phyloP scores from a whole-genome alignment of 2,329 filamentous ascomycete genomes.

The Penicillium sp. region DNA sequence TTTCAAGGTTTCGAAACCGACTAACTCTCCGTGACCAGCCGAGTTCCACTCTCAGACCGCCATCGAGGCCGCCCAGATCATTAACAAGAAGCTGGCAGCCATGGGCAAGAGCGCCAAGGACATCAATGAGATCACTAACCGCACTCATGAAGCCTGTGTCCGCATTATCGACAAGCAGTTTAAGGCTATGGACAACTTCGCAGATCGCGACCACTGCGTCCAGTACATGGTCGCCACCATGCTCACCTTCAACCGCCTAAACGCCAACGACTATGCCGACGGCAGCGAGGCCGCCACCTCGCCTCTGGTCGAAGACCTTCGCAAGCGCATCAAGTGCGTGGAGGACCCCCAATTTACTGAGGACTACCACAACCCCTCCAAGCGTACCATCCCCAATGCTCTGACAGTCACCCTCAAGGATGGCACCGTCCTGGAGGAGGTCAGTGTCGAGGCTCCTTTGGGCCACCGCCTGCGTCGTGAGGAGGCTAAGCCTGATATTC shows the following conservation, averaged over 20 bases:
- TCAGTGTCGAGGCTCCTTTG: conserved; percentile 87
- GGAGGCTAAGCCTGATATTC: conserved; percentile 95
- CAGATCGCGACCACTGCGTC: conserved; percentile 98
- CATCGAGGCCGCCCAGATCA: conserved; percentile 86
- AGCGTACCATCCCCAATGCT: conserved; percentile 96
- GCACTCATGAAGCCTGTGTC: conserved; percentile 96
- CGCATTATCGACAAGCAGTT: conserved; percentile 99
- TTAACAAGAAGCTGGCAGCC: conserved; percentile 75
- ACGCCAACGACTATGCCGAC: conserved; percentile 90
- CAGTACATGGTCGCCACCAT: conserved; percentile 95
- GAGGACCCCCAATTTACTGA: conserved; percentile 91
- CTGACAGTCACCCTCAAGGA: conserved; percentile 93
- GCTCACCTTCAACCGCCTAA: conserved; percentile 90
- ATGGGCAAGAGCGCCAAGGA: conserved; percentile 88
- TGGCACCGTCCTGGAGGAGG: conserved; percentile 83
- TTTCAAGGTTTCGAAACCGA: background rate
- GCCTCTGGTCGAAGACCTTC: conserved; percentile 80
- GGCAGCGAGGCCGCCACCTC: conserved; percentile 88
- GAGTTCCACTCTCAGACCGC: conserved; percentile 99
- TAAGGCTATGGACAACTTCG: conserved; percentile 99
- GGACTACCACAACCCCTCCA: conserved; percentile 90
- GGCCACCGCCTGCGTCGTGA: conserved; percentile 87
- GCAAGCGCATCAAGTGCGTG: conserved; percentile 90
- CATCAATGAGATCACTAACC: conserved; percentile 88
- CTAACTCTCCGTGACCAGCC: conserved; percentile 45